Conservation (phyloP, 2,329 filamentous ascomycete genomes). For the Pyrenochaeta sp. region DNA sequence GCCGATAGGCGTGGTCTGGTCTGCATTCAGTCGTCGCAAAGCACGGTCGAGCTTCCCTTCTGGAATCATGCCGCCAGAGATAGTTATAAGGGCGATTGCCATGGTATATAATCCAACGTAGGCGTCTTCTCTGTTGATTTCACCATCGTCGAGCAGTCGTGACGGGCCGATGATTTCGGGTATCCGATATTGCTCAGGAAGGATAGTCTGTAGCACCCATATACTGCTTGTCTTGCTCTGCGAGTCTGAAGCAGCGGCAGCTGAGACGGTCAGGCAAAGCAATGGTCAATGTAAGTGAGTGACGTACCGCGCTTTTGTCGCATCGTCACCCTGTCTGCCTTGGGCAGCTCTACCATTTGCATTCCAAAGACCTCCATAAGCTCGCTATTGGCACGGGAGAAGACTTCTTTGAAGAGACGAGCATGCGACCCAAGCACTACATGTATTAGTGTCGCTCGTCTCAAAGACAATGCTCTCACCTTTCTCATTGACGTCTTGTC, state of each 20-base stretch:
- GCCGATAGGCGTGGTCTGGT: slow-evolving; percentile 74
- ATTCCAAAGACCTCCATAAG: slow-evolving; percentile 84
- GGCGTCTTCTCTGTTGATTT: slow-evolving; percentile 71
- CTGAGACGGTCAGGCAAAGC: slow-evolving; percentile 37
- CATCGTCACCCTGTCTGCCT: slow-evolving; percentile 80
- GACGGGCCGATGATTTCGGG: slow-evolving; percentile 74
- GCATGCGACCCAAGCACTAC: slow-evolving; percentile 73
- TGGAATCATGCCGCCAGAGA: slow-evolving; percentile 74
- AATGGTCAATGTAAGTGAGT: background rate
- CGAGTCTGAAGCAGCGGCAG: slow-evolving; percentile 63
- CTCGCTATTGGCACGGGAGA: slow-evolving; percentile 76
- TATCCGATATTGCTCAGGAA: slow-evolving; percentile 72
- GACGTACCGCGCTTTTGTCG: slow-evolving; percentile 76
- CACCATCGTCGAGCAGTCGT: slow-evolving; percentile 63
- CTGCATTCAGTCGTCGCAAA: slow-evolving; percentile 76
- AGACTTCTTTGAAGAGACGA: slow-evolving; percentile 78
- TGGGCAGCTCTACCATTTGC: slow-evolving; percentile 85
- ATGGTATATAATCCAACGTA: slow-evolving; percentile 85
- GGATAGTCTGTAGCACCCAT: slow-evolving; percentile 78
- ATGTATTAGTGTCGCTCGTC: background rate
- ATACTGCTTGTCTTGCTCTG: slow-evolving; percentile 66
- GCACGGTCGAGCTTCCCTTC: slow-evolving; percentile 82
- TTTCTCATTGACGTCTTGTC: slow-evolving; percentile 66
- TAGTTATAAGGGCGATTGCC: slow-evolving; percentile 77
- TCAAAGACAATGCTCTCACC: slow-evolving; percentile 23